Percentiles rank a stretch among this genome's conserved stretches.
These are phyloP conservation scores for Epichloe sibirici DNA, from an alignment of 2,329 filamentous ascomycete species.

Conservation along the genomic window DNA sequence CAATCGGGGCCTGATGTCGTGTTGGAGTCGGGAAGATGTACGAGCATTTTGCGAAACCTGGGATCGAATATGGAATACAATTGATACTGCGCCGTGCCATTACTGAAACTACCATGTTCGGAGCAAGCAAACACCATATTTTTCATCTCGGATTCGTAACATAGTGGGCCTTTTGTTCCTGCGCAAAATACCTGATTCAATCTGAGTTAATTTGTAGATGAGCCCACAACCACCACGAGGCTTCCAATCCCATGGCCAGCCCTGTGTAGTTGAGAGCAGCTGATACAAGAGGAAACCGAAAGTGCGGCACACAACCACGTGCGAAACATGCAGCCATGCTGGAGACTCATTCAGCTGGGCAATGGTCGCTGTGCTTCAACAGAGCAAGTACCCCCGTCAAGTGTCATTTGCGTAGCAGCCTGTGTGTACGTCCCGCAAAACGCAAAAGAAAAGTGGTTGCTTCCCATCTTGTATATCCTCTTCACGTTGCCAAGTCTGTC, in stretches of 20 bases:
- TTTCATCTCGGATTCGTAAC: too few relatives aligned
- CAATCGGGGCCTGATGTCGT: too few relatives aligned
- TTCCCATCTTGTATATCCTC: not conserved
- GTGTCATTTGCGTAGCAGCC: not conserved
- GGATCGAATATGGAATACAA: too few relatives aligned
- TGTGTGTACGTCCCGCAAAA: not conserved
- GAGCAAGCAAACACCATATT: too few relatives aligned
- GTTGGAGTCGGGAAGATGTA: too few relatives aligned
- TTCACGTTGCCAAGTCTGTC: not conserved
- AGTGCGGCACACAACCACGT: not conserved
- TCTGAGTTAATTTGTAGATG: conserved; percentile 1
- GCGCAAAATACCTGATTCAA: not conserved
- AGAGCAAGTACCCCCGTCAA: not conserved
- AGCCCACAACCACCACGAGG: not conserved
- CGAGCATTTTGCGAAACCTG: too few relatives aligned
- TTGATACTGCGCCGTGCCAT: too few relatives aligned
- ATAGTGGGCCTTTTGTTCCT: too few relatives aligned
- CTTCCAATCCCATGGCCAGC: not conserved
- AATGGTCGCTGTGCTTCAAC: not conserved
- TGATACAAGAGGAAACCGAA: not conserved
- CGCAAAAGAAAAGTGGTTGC: not conserved
- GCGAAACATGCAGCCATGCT: not conserved
- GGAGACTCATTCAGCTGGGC: not conserved
- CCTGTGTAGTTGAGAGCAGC: not conserved
- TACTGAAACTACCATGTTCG: too few relatives aligned